phyloP scores from a whole-genome alignment of 208 protist genomes.

The Trypanosoma boissoni region DNA sequence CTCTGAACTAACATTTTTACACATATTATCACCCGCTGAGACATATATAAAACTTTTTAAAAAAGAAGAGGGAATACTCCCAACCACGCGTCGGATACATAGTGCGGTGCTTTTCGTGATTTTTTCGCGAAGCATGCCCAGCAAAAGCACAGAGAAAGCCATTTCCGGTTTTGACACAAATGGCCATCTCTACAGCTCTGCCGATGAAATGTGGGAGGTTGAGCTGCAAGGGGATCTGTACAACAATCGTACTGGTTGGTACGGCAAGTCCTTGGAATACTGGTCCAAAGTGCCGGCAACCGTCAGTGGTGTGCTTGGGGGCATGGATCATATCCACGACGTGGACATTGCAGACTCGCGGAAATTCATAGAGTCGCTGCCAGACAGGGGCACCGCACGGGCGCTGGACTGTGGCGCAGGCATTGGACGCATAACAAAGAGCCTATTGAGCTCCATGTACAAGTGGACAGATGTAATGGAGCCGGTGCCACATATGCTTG shows the following conservation, averaged over 20 bases:
- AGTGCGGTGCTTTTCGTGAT: background rate
- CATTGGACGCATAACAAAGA: conserved; percentile 88
- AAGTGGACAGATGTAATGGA: conserved; percentile 79
- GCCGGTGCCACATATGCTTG: conserved; percentile 83
- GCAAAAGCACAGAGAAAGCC: background rate
- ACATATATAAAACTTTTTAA: too few relatives aligned
- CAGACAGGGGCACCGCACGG: conserved; percentile 46
- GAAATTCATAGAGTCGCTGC: conserved; percentile 63
- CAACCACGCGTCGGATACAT: background rate
- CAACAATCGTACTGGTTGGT: conserved; percentile 75
- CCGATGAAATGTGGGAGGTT: conserved; percentile 66
- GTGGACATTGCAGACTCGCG: conserved; percentile 64
- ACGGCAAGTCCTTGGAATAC: conserved; percentile 86
- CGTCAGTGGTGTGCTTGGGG: conserved; percentile 89
- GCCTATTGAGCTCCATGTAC: conserved; percentile 70
- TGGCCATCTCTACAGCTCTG: conserved; percentile 47
- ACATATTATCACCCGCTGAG: too few relatives aligned
- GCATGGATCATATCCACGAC: conserved; percentile 75
- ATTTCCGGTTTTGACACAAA: conserved; percentile 70
- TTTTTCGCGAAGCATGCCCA: background rate
- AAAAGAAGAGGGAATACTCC: too few relatives aligned
- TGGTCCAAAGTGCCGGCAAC: conserved; percentile 84
- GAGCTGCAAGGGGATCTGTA: conserved; percentile 77
- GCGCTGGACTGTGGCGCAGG: conserved; percentile 90
- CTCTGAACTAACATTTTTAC: too few relatives aligned